phyloP scores from a whole-genome alignment of 495 filamentous ascomycete genomes.

The Talaromyces borbonicus region DNA sequence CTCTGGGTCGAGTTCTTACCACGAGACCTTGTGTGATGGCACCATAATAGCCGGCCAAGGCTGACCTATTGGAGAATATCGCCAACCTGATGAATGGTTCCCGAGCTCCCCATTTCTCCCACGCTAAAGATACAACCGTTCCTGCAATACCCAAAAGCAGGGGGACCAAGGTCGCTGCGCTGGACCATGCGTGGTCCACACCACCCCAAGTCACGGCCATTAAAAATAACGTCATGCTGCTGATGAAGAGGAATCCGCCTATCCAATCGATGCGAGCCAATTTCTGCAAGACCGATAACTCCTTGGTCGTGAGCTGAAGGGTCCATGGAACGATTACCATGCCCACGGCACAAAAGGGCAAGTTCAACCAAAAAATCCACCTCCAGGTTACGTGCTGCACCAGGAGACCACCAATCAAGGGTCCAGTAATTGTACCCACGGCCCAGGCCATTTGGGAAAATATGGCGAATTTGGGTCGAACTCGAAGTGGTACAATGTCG shows the following conservation, averaged over 20 bases:
- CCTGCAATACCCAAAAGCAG: slow-evolving; percentile 30
- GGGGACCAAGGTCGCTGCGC: slow-evolving; percentile 35
- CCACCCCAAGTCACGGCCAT: slow-evolving; percentile 51
- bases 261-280: slow-evolving; percentile 30
- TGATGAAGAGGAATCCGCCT: slow-evolving; percentile 37
- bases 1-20: slow-evolving; percentile 10
- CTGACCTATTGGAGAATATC: slow-evolving; percentile 32
- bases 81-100: slow-evolving; percentile 39
- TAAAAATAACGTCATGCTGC: slow-evolving; percentile 37
- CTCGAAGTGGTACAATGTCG: slow-evolving; percentile 30
- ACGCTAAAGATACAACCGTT: slow-evolving; percentile 20
- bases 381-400: slow-evolving; percentile 20
- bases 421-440: slow-evolving; percentile 21
- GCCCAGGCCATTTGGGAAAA: slow-evolving; percentile 24
- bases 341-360: slow-evolving; percentile 25
- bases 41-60: slow-evolving; percentile 21
- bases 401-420: slow-evolving; percentile 21
- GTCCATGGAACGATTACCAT: slow-evolving; percentile 17
- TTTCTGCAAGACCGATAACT: slow-evolving; percentile 9
- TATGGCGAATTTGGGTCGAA: slow-evolving; percentile 24
- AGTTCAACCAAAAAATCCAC: slow-evolving; percentile 31
- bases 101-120: slow-evolving; percentile 28
- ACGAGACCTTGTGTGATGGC: slow-evolving; percentile 40
- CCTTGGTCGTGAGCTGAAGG: slow-evolving; percentile 14
- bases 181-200: slow-evolving; percentile 40